Percentiles rank a stretch among this genome's conserved stretches.
phyloP scores from a whole-genome alignment of 2,329 filamentous ascomycete genomes.

The Clarireedia monteithiana region DNA sequence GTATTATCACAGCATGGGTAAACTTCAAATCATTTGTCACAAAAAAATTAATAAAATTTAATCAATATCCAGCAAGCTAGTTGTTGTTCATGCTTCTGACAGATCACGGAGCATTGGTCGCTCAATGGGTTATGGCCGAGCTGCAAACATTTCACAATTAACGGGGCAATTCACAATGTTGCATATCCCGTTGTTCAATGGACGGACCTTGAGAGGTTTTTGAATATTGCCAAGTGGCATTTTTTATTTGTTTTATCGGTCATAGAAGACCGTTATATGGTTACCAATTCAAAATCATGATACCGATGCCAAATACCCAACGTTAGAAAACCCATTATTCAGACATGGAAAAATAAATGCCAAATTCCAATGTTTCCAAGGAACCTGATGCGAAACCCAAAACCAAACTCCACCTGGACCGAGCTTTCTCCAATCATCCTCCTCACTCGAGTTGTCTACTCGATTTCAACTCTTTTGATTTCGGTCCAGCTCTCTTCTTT shows the following conservation, averaged over 20 bases:
- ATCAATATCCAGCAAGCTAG: too few relatives aligned
- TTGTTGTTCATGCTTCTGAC: too few relatives aligned
- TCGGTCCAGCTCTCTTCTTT: conserved; percentile 51
- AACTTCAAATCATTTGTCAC: not conserved
- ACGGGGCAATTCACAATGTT: too few relatives aligned
- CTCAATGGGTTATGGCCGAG: too few relatives aligned
- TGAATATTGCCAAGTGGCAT: conserved; percentile 15
- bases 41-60: not conserved
- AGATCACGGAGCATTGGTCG: too few relatives aligned
- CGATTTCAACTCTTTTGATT: conserved; percentile 51
- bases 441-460: conserved; percentile 21
- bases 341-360: not conserved
- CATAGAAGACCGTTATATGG: conserved; percentile 7
- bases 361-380: not conserved
- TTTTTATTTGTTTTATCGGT: conserved; percentile 17
- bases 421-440: conserved; percentile 3
- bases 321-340: not conserved
- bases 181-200: too few relatives aligned
- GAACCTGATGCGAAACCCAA: not conserved
- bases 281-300: conserved; percentile 11
- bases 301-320: conserved; percentile 6
- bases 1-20: not conserved
- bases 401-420: conserved; percentile 8
- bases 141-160: too few relatives aligned
- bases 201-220: too few relatives aligned